Evolutionary conservation across 805 yeast genomes (phyloP).

Genomic region (Lipomyces lipofer): DNA sequence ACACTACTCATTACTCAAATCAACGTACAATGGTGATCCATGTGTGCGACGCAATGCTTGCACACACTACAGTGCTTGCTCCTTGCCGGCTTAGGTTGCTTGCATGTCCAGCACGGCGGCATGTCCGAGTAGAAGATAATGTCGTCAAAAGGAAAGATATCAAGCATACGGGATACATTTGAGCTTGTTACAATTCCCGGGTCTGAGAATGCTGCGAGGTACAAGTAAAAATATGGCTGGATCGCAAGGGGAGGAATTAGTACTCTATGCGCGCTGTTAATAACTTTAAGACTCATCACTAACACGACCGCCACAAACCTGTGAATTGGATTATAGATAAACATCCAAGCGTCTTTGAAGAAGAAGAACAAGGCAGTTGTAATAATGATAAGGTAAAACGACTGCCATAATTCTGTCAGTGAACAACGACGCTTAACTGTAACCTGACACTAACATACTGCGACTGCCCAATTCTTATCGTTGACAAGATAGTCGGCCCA

Average conservation of each 20-base stretch:
- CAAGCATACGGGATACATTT: constrained; percentile 34
- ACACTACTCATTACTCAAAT: background rate
- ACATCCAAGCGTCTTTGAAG: constrained; percentile 27
- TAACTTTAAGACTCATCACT: background rate
- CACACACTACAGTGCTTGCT: constrained; percentile 62
- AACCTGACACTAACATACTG: no score
- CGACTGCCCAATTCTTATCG: constrained; percentile 34
- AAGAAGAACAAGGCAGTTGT: constrained; percentile 25
- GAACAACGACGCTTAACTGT: no score
- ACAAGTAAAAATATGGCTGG: constrained; percentile 34
- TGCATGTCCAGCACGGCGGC: constrained; percentile 50
- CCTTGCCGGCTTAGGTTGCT: constrained; percentile 53
- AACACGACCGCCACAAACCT: constrained; percentile 14
- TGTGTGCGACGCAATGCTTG: constrained; percentile 48
- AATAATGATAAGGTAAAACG: constrained; percentile 25
- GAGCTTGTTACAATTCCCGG: constrained; percentile 42
- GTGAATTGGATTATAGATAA: constrained; percentile 16
- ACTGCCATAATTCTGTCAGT: no score
- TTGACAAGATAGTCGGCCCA: constrained; percentile 25
- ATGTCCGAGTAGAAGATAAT: constrained; percentile 53
- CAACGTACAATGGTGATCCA: constrained; percentile 59
- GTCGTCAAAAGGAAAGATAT: constrained; percentile 47
- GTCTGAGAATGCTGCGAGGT: constrained; percentile 39
- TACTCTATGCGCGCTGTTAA: background rate
- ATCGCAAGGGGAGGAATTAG: constrained; percentile 31